Evolutionary conservation across 768 basidiomycete genomes (phyloP), one percentile per base, ranked within the genome.

Genomic region (Leccinum sublutescens): DNA sequence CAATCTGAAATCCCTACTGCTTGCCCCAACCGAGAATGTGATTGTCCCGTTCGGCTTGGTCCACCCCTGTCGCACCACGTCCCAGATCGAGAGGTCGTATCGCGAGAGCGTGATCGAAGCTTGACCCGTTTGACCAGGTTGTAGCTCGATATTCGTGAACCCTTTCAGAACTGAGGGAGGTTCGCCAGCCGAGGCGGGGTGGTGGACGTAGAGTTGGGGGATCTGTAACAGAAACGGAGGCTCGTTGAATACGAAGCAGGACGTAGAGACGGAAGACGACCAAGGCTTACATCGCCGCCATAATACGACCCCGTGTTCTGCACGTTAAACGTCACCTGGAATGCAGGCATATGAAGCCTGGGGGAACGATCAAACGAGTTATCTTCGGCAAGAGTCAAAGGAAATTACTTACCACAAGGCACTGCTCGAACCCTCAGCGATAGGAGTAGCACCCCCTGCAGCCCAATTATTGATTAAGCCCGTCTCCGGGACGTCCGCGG

Each of bases 81-180:
- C 89, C 93, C 91, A 93, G 55, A 90, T 79, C 19, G 83, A 87
- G 64, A 91, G 65, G 63, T 89, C 86, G 64, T 89, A 85, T 36
- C 87, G 78, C 12, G 88, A 85, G 33, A 92, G 75, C 8, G 77
- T 80, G 64, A 92, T 79, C 6, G 76, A 79, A 2, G 85, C 83
- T 8, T 61, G 70, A 58, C 70, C 70, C 25, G 68, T 78, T 66
- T 85, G 70, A 2, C 82, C 82, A 1, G 84, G 78, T 2, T 65
- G 52, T 1, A 89, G 62, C 9, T 78, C 76, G 33, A 86, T 73
- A 66, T 88, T 77, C 12, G 81, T 82, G 75, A 93, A 92, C 3
- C 90, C 90, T 61, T 81, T 84, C 33, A 90, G 77, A 34, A 92
- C 68, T 3, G 83, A 84, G 0, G 90, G 90, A 2, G 91, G 91